phyloP scores from a whole-genome alignment of 176 grass and related monocot species.

The Ananas comosus region DNA sequence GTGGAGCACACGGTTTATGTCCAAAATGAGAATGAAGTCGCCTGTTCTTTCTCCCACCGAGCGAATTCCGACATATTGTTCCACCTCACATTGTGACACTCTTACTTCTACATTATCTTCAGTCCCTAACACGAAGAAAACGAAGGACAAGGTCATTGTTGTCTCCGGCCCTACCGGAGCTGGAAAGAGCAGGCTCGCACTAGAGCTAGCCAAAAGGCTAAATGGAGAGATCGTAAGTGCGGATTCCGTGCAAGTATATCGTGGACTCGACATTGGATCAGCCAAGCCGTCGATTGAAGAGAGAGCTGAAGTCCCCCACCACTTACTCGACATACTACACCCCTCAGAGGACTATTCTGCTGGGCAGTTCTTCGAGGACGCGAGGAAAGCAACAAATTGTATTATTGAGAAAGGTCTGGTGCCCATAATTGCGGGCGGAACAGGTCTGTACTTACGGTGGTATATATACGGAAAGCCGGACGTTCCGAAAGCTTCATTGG shows the following conservation, averaged over 20 bases:
- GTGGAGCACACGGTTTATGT: neutral
- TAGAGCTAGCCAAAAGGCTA: slow-evolving; percentile 52
- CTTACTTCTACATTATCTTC: neutral
- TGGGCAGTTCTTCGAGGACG: slow-evolving; percentile 51
- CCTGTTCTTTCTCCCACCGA: slow-evolving; percentile 2
- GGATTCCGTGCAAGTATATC: slow-evolving; percentile 67
- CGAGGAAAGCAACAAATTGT: slow-evolving; percentile 33
- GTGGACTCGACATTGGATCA: slow-evolving; percentile 53
- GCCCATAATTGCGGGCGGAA: slow-evolving; percentile 58
- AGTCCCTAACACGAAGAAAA: neutral
- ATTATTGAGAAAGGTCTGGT: slow-evolving; percentile 39
- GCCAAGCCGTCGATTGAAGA: slow-evolving; percentile 45
- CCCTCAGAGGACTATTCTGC: slow-evolving; percentile 58
- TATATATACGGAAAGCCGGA: slow-evolving; percentile 77
- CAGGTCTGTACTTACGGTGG: slow-evolving; percentile 73
- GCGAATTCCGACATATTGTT: neutral
- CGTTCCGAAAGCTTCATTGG: slow-evolving; percentile 44
- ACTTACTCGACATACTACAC: slow-evolving; percentile 57
- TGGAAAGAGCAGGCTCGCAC: slow-evolving; percentile 56
- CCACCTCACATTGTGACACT: neutral
- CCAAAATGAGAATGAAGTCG: slow-evolving; percentile 18
- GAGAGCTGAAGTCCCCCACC: slow-evolving; percentile 38
- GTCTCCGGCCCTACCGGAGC: slow-evolving; percentile 57
- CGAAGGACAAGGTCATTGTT: slow-evolving; percentile 51
- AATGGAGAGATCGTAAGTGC: slow-evolving; percentile 68